Evolutionary conservation across 2,329 filamentous ascomycete species (phyloP), one percentile per base, ranked within the genome.

Genomic region (Talaromyces marneffei): DNA sequence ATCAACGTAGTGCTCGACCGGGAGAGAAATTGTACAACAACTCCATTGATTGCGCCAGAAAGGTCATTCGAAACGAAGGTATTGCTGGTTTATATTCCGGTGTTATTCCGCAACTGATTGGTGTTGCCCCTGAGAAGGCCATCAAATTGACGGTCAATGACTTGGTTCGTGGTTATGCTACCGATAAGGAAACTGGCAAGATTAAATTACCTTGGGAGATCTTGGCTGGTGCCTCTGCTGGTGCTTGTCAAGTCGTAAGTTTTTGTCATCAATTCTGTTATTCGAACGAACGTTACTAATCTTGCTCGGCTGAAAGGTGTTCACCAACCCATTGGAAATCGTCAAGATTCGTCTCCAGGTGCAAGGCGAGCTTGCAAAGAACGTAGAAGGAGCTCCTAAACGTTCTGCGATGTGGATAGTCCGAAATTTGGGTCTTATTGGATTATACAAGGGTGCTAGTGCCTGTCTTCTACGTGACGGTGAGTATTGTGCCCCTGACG

Each of bases 131-230:
- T 1, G 94, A 99, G 76, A 99, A 99, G 82, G 94, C 94, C 68
- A 99, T 99, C 80, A 99, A 99, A 81, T 85, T 99, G 65, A 99
- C 94, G 0, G 92, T 99, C 71, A 99, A 99, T 77, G 94, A 99
- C 73, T 78, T 99, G 59, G 91, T 95, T 23, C 88, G 94, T 71
- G 83, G 84, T 8, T 82, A 84, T 66, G 88, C 92, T 71, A 89
- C 87, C 3, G 87, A 91, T 70, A 85, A 86, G 71, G 84, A 91
- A 65, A 86, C 84, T 44, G 88, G 89, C 55, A 80, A 85, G 62
- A 96, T 99, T 71, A 83, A 81, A 71, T 77, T 85, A 68, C 78
- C 80, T 31, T 80, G 87, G 64, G 94, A 99, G 78, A 79, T 97
- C 63, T 65, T 99, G 50, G 90, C 94, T 63, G 94, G 94, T 86